Conservation (phyloP, 305 asterid species). For the Withania somnifera region DNA sequence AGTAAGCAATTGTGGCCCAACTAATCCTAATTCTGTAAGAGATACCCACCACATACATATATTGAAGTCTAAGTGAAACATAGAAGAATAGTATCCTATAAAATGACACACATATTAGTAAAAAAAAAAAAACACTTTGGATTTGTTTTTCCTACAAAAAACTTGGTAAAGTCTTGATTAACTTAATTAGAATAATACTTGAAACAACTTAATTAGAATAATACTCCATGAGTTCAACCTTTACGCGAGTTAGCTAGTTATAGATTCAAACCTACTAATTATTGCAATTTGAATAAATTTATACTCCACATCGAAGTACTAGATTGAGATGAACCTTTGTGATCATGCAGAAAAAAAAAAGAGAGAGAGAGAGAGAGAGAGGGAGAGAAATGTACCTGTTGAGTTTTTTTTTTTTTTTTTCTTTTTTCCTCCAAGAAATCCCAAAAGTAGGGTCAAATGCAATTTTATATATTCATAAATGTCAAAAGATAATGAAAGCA, state of each 20-base stretch:
- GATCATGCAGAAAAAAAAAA: too few relatives aligned
- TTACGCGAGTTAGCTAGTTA: too few relatives aligned
- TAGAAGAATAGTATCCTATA: too few relatives aligned
- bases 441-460: not conserved
- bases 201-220: too few relatives aligned
- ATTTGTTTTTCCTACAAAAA: not conserved
- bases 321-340: too few relatives aligned
- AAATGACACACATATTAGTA: not conserved
- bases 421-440: not conserved
- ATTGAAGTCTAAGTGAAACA: not conserved
- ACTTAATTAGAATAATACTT: not conserved
- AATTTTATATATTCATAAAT: not conserved
- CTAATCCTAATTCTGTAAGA: not conserved
- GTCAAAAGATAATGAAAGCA: not conserved
- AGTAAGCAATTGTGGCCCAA: not conserved
- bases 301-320: not conserved
- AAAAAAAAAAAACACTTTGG: too few relatives aligned
- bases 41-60: not conserved
- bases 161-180: not conserved
- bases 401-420: not conserved
- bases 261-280: not conserved
- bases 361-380: too few relatives aligned
- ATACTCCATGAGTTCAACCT: too few relatives aligned
- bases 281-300: not conserved
- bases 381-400: not conserved